These are phyloP conservation scores for Murraya paniculata DNA, from an alignment of 345 rosid genomes.

Conservation along the genomic window DNA sequence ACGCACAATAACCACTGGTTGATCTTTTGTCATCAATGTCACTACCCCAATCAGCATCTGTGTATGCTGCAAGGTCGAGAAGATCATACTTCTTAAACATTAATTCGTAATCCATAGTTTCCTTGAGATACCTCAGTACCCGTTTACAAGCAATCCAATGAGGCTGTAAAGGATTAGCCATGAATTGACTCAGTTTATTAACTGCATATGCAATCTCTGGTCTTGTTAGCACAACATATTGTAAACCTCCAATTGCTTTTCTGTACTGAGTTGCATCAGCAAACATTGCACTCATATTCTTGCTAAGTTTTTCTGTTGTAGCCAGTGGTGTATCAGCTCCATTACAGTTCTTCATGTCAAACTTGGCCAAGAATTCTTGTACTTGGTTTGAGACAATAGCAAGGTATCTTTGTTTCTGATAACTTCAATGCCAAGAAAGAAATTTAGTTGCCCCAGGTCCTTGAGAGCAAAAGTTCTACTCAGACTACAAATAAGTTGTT, in stretches of 20 bases:
- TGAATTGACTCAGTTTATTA: neutral
- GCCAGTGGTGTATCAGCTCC: neutral
- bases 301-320: neutral
- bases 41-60: neutral
- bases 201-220: neutral
- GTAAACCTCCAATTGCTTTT: neutral
- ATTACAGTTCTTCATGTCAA: neutral
- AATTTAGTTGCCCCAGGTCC: neutral
- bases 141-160: neutral
- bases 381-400: too few species aligned
- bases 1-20: neutral
- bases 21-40: neutral
- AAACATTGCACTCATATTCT: neutral
- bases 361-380: accelerated
- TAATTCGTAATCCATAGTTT: neutral
- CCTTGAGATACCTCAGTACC: neutral
- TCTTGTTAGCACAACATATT: neutral
- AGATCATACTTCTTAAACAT: too few species aligned
- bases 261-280: neutral
- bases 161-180: neutral
- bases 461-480: neutral
- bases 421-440: too few species aligned
- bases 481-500: too few species aligned
- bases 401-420: neutral
- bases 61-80: too few species aligned